Conservation (phyloP, 106 monocot genomes). For the Alisma plantagoaquatica region DNA sequence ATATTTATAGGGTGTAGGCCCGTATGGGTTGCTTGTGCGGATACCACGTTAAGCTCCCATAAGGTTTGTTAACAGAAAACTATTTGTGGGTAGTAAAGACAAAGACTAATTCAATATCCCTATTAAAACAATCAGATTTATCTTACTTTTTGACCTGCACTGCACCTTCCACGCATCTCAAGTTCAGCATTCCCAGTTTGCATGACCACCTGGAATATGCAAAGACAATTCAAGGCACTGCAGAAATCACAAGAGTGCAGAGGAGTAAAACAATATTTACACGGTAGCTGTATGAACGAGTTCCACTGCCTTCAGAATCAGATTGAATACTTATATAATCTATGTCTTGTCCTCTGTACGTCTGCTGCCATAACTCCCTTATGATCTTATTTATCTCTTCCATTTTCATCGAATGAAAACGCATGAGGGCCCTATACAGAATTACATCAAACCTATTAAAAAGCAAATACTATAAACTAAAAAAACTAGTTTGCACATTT, state of each 20-base stretch:
- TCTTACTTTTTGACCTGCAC: slow-evolving; percentile 95
- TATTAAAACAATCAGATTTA: no score
- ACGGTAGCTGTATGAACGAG: slow-evolving; percentile 91
- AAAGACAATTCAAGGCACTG: background rate
- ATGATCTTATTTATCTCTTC: slow-evolving; percentile 99
- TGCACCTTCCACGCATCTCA: slow-evolving; percentile 98
- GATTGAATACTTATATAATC: slow-evolving; percentile 97
- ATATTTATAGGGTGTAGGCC: no score
- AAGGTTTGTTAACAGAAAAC: no score
- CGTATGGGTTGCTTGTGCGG: no score
- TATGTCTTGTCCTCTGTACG: slow-evolving; percentile 97
- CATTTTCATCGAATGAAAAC: slow-evolving; percentile 98
- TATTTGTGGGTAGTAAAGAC: no score
- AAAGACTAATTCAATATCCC: no score
- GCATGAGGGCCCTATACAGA: slow-evolving; percentile 79
- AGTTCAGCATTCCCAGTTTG: slow-evolving; percentile 98
- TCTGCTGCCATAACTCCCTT: slow-evolving; percentile 97
- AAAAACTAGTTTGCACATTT: no score
- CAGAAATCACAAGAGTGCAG: background rate
- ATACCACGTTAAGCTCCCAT: no score
- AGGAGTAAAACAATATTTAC: slow-evolving; percentile 20
- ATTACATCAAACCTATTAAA: no score
- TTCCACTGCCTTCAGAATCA: slow-evolving; percentile 85
- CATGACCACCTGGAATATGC: slow-evolving; percentile 69
- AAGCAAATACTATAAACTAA: no score